Base-by-base conservation (phyloP, 148 eudicot genomes). In the Amaranthus palmeri region DNA sequence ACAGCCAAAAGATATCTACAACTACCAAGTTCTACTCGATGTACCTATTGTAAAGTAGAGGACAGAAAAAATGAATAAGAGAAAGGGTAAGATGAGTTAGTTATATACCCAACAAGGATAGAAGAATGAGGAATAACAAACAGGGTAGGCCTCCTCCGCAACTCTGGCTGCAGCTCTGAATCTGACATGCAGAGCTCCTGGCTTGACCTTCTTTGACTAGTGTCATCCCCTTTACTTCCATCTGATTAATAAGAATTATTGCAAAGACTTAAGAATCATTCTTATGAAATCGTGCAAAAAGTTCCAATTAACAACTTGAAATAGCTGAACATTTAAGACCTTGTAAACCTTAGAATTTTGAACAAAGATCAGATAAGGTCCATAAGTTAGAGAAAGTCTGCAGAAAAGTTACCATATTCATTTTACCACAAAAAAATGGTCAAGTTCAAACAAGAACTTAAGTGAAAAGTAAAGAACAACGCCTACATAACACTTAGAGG, bases 51-150 rank as follows among this genome's bases (percentile, higher is more conserved):
- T 36, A 43, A 61, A 61, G 6, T 0, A 5, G 48, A 1, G 65
- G 52, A 6, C 7, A 12, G 66, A 51, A 36, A 49, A 54, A 46
- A 44, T 42, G 50, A 43, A 41, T 51, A 55, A 72, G 58, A 13
- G 18, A 8, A 69, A 4, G 43, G 12, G 57, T n/a, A 8, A 53
- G 45, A 68, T 63, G 4, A 58, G 72, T 62, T 65, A 54, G 25
- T 79, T 46, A 73, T 86, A 80, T 88, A 95, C 99, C 99, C 99
- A 54, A 95, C 95, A 75, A 95, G 96, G 74, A 95, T 76, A 74
- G 96, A 85, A 75, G 99, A 92, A 58, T 80, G 76, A 54, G 99
- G 97, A 74, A 88, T 74, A 43, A 86, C 90, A 81, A 74, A 82
- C 71, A 92, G 68, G 56, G 90, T 78, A 50, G 96, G 92, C 81